phyloP scores from a whole-genome alignment of 1,284 basidiomycete species.

The Ceratobasidium sp. region DNA sequence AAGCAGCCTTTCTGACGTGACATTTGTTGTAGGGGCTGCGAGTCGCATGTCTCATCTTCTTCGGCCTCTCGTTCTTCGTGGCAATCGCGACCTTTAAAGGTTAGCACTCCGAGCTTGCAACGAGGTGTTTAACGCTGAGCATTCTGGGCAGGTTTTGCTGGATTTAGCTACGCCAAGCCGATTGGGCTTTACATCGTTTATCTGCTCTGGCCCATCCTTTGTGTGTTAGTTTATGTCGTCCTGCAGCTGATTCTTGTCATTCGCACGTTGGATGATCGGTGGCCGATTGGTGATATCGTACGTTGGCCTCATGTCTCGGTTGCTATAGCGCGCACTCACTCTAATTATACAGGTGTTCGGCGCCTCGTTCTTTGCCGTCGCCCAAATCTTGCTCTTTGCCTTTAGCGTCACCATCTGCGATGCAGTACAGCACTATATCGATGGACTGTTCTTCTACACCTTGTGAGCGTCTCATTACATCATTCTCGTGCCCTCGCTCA shows the following conservation, averaged over 20 bases:
- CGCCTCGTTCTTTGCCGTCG: conserved; percentile 87
- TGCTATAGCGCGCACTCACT: not conserved
- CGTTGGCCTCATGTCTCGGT: not conserved
- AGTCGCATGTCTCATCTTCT: conserved; percentile 83
- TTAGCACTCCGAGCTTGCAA: not conserved
- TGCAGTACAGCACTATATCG: conserved; percentile 95
- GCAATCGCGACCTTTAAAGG: conserved; percentile 94
- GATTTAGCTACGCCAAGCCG: conserved; percentile 82
- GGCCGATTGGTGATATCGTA: conserved; percentile 92
- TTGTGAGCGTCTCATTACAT: conserved; percentile 63
- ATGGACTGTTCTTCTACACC: conserved; percentile 96
- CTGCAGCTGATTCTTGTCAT: conserved; percentile 96
- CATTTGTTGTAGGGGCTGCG: conserved; percentile 77
- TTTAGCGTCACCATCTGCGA: conserved; percentile 96
- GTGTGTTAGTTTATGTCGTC: conserved; percentile 89
- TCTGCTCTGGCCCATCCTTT: conserved; percentile 93
- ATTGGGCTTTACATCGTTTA: conserved; percentile 93
- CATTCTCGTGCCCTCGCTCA: not conserved
- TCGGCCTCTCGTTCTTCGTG: conserved; percentile 89
- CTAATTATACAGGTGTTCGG: conserved; percentile 73
- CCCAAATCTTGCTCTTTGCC: conserved; percentile 91
- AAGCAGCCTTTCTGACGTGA: conserved; percentile 35
- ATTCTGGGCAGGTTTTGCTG: conserved; percentile 64
- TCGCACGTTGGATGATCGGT: conserved; percentile 96
- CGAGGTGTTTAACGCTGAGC: not conserved